These are phyloP conservation scores for Kwoniella heveanensis DNA, from an alignment of 768 basidiomycete species.

Conservation along the genomic window DNA sequence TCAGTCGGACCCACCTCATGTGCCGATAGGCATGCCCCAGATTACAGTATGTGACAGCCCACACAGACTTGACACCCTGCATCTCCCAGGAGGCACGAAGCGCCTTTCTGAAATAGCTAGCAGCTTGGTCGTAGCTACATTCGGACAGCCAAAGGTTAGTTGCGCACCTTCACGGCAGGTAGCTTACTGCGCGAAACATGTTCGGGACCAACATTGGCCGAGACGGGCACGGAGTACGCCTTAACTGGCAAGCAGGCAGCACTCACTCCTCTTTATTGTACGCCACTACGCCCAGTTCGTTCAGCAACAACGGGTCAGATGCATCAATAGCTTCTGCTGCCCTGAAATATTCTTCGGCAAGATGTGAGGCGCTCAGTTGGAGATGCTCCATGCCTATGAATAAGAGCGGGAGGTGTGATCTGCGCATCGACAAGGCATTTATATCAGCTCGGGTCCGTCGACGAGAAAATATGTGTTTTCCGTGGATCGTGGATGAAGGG, in stretches of 20 bases:
- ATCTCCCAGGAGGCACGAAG: conserved; percentile 80
- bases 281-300: conserved; percentile 91
- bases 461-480: too few relatives aligned
- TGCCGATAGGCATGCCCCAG: conserved; percentile 86
- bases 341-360: conserved; percentile 85
- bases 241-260: not conserved
- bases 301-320: conserved; percentile 82
- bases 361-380: conserved; percentile 72
- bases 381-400: conserved; percentile 99
- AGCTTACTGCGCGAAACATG: too few relatives aligned
- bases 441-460: too few relatives aligned
- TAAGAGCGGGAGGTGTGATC: conserved; percentile 91
- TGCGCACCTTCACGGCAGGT: too few relatives aligned
- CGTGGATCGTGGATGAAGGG: too few relatives aligned
- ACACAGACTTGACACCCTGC: conserved; percentile 78
- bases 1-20: conserved; percentile 71
- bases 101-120: conserved; percentile 70
- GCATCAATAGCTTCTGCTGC: conserved; percentile 78
- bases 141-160: too few relatives aligned
- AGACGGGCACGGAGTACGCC: not conserved
- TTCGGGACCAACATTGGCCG: not conserved
- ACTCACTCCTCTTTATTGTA: conserved; percentile 78
- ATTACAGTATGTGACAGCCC: conserved; percentile 89
- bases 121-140: conserved; percentile 78
- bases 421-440: too few relatives aligned